A percentile compares a stretch with the other conserved stretches of the same genome.
Conservation (phyloP, 164 flowering plant genomes). For the Vitis cinerea region DNA sequence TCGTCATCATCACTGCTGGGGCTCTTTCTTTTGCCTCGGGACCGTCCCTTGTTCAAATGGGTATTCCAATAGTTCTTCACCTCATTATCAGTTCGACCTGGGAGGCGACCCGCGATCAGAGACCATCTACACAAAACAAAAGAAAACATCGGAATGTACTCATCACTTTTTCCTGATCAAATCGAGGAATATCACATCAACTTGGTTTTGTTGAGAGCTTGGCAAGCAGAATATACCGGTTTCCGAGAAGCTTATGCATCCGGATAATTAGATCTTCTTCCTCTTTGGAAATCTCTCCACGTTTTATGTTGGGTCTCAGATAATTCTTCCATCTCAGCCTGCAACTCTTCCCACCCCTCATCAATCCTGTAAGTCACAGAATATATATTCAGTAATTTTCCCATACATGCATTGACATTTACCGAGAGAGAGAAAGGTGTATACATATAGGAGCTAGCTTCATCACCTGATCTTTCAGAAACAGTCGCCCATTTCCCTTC, state of each 20-base stretch:
- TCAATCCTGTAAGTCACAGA: conserved; percentile 32
- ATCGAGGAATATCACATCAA: too few relatives aligned
- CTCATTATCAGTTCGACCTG: conserved; percentile 55
- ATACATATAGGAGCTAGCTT: too few relatives aligned
- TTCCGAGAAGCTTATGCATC: conserved; percentile 61
- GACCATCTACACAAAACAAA: conserved; percentile 38
- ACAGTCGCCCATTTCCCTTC: conserved; percentile 63
- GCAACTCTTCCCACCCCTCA: conserved; percentile 60
- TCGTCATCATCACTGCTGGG: not conserved
- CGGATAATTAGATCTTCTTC: conserved; percentile 61
- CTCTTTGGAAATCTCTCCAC: conserved; percentile 44
- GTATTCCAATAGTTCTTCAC: conserved; percentile 68
- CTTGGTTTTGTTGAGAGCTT: too few relatives aligned
- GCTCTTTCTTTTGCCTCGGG: conserved; percentile 18
- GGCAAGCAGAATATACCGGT: conserved; percentile 32
- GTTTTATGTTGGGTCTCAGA: conserved; percentile 56
- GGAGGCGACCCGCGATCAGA: conserved; percentile 54
- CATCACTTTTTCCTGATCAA: too few relatives aligned
- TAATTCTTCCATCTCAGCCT: conserved; percentile 69
- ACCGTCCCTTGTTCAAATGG: conserved; percentile 46
- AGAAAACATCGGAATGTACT: not conserved
- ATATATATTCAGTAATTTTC: not conserved
- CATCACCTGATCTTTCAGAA: conserved; percentile 46
- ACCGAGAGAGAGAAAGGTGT: too few relatives aligned
- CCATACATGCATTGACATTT: too few relatives aligned